Percentiles rank a stretch among this genome's conserved stretches.
Conservation (phyloP, 1,284 basidiomycete genomes). For the Flammula alnicola region DNA sequence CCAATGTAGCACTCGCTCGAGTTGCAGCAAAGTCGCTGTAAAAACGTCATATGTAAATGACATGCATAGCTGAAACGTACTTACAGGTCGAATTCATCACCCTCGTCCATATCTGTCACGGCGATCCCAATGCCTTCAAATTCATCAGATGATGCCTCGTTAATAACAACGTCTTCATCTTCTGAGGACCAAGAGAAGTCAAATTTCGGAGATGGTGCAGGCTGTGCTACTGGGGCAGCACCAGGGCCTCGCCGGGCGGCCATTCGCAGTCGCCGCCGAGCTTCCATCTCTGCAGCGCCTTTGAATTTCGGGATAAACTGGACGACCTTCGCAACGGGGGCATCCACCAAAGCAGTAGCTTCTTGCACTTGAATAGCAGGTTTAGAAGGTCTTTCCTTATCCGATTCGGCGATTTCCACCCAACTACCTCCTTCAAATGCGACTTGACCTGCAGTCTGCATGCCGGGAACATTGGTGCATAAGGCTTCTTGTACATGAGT, state of each 20-base stretch:
- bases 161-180: conserved; percentile 40
- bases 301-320: conserved; percentile 79
- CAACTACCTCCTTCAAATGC: conserved; percentile 29
- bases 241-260: conserved; percentile 54
- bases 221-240: conserved; percentile 25
- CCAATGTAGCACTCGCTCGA: conserved; percentile 52
- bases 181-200: conserved; percentile 68
- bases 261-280: conserved; percentile 64
- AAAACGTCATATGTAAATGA: background rate
- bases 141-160: conserved; percentile 44
- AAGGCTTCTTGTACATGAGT: conserved; percentile 37
- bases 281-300: conserved; percentile 80
- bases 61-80: conserved; percentile 32
- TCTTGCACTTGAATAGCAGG: conserved; percentile 42
- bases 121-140: conserved; percentile 60
- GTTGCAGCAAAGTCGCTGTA: conserved; percentile 54
- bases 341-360: conserved; percentile 44
- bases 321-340: conserved; percentile 51
- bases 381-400: conserved; percentile 27
- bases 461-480: conserved; percentile 31
- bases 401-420: conserved; percentile 28
- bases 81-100: conserved; percentile 78
- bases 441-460: conserved; percentile 29
- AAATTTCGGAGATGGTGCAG: conserved; percentile 46
- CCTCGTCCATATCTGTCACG: conserved; percentile 64